These are phyloP conservation scores for Oryza australiensis DNA, from an alignment of 176 grass and related monocot genomes.

Conservation along the genomic window DNA sequence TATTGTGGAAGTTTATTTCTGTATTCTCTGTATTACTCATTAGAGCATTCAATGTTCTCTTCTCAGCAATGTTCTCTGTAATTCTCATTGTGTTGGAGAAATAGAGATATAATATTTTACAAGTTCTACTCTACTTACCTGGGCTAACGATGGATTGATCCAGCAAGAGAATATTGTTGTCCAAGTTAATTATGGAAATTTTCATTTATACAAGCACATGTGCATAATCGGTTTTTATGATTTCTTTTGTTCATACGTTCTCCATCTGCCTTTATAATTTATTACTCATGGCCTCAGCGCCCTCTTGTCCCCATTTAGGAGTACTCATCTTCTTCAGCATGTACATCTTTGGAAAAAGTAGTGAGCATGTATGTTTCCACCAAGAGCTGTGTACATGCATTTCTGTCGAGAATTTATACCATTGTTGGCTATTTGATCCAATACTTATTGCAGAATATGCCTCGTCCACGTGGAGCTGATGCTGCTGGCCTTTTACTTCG, in stretches of 20 bases:
- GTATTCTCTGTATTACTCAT: background rate
- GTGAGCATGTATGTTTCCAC: background rate
- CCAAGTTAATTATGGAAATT: background rate
- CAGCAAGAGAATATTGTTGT: background rate
- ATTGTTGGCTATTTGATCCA: constrained; percentile 13
- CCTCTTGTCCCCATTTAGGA: background rate
- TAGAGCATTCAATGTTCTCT: background rate
- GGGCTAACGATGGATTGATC: background rate
- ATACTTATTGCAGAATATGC: constrained; percentile 80
- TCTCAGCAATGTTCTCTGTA: background rate
- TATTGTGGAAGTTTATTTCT: background rate
- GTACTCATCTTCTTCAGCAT: background rate
- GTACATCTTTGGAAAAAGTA: background rate
- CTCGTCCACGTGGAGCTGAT: constrained; percentile 95
- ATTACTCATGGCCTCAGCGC: background rate
- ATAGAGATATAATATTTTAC: constrained; percentile 3
- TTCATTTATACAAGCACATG: background rate
- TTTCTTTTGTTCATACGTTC: background rate
- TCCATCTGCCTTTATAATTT: constrained; percentile 7
- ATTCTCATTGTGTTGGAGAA: constrained; percentile 1
- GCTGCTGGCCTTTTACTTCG: constrained; percentile 95
- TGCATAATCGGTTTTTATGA: background rate
- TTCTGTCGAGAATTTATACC: background rate
- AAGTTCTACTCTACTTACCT: constrained; percentile 4
- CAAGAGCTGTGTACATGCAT: background rate